phyloP scores from a whole-genome alignment of 495 filamentous ascomycete genomes.

The Neurospora sp. region DNA sequence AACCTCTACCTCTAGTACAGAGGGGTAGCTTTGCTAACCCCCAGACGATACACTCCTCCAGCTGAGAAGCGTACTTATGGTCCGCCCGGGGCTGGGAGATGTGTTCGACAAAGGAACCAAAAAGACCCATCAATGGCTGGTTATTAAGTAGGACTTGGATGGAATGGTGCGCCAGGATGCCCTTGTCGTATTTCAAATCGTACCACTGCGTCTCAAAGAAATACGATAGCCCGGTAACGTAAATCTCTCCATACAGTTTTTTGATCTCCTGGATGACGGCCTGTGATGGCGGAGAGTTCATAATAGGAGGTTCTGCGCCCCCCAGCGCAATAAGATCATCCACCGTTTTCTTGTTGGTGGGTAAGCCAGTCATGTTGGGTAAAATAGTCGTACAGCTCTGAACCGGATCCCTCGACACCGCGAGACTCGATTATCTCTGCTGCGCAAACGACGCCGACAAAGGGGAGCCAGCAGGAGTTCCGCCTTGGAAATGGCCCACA shows the following conservation, averaged over 20 bases:
- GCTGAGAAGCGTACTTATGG: slow-evolving; percentile 49
- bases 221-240: slow-evolving; percentile 63
- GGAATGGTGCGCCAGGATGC: slow-evolving; percentile 7
- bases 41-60: slow-evolving; percentile 68
- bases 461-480: neutral
- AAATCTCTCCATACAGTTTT: slow-evolving; percentile 64
- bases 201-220: slow-evolving; percentile 87
- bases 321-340: slow-evolving; percentile 63
- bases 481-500: neutral
- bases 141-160: slow-evolving; percentile 43
- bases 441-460: neutral
- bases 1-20: slow-evolving; percentile 10
- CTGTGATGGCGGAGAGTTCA: slow-evolving; percentile 42
- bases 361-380: slow-evolving; percentile 5
- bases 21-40: slow-evolving; percentile 36
- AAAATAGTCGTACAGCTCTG: neutral
- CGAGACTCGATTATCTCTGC: neutral
- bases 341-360: slow-evolving; percentile 64
- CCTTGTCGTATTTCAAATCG: slow-evolving; percentile 35
- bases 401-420: neutral
- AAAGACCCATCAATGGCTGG: slow-evolving; percentile 48
- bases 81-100: slow-evolving; percentile 44
- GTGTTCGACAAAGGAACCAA: slow-evolving; percentile 47
- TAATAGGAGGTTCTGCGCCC: slow-evolving; percentile 49
- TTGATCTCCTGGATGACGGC: slow-evolving; percentile 57